Base-by-base conservation (phyloP, 164 flowering plant species). In the Cinnamomum micranthum region DNA sequence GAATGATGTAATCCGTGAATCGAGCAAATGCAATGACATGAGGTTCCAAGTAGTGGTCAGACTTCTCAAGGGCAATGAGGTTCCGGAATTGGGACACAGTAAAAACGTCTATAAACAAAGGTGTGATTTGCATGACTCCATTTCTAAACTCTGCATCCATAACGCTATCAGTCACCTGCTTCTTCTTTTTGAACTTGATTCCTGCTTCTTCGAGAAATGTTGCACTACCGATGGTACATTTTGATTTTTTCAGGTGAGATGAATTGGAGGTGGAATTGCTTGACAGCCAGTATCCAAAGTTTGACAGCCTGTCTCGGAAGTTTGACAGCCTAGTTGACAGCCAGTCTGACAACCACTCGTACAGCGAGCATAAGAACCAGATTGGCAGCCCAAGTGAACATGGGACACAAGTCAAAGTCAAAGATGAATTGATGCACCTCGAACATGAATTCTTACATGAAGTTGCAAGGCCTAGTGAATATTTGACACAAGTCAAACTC, bases 51-150 rank as follows among this genome's bases (percentile, higher is more conserved):
- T 14, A 55, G 4, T 15, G 60, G 60, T 14, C 17, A n/a, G 20
- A 19, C 20, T 55, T 55, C 71, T 86, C 85, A 1, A 65, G 51
- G 0, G 84, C 86, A 13, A 81, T 80, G 22, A 84, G 65, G n/a
- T 86, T 86, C 69, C 81, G 55, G 4, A 86, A 22, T 19, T 80
- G 73, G 0, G 24, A 17, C 23, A 74, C 78, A 14, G 81, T 81
- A 28, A 60, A 41, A 1, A 27, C 70, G 23, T 62, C 51, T 14
- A 84, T 35, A 7, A 12, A 0, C 2, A 86, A 1, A 17, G 67
- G 74, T 12, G 87, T 86, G 72, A 86, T 81, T 71, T 74, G 51
- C 2, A 84, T 50, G 10, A 80, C 77, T 2, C 87, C 85, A 5
- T 80, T 47, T 0, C 0, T 24, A 33, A 84, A 86, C 17, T 64